phyloP scores from a whole-genome alignment of 2,329 filamentous ascomycete genomes.

The Colletotrichum tropicale region DNA sequence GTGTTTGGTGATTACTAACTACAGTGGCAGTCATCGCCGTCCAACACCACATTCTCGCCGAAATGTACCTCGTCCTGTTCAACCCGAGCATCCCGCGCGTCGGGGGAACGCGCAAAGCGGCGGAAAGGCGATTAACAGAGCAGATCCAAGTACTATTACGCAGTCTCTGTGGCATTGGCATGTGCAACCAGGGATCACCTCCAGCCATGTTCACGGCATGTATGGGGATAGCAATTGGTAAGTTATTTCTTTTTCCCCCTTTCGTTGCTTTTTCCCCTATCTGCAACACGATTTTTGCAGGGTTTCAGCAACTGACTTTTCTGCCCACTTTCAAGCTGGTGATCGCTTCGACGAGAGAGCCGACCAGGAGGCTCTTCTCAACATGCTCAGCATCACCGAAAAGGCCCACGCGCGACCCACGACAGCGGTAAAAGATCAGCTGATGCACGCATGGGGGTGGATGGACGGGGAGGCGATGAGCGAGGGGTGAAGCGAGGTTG shows the following conservation, averaged over 20 bases:
- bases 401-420: constrained; percentile 58
- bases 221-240: constrained; percentile 51
- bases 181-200: constrained; percentile 61
- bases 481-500: not conserved
- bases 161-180: constrained; percentile 62
- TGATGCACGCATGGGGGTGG: constrained; percentile 57
- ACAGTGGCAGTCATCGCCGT: constrained; percentile 55
- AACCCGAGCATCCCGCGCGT: constrained; percentile 58
- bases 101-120: constrained; percentile 39
- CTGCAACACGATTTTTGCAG: not conserved
- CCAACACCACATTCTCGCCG: constrained; percentile 64
- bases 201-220: constrained; percentile 62
- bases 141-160: constrained; percentile 53
- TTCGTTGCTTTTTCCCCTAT: not conserved
- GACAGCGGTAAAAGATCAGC: constrained; percentile 46
- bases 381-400: constrained; percentile 52
- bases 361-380: constrained; percentile 53
- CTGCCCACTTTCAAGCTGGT: constrained; percentile 34
- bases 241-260: not conserved
- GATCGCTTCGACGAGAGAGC: constrained; percentile 50
- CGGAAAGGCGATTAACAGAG: constrained; percentile 35
- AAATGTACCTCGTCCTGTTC: constrained; percentile 61
- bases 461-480: constrained; percentile 12
- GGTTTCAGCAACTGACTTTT: not conserved
- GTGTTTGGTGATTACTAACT: constrained; percentile 24